phyloP scores from a whole-genome alignment of 169 alveolate genomes.

The Eimeria falciformis region DNA sequence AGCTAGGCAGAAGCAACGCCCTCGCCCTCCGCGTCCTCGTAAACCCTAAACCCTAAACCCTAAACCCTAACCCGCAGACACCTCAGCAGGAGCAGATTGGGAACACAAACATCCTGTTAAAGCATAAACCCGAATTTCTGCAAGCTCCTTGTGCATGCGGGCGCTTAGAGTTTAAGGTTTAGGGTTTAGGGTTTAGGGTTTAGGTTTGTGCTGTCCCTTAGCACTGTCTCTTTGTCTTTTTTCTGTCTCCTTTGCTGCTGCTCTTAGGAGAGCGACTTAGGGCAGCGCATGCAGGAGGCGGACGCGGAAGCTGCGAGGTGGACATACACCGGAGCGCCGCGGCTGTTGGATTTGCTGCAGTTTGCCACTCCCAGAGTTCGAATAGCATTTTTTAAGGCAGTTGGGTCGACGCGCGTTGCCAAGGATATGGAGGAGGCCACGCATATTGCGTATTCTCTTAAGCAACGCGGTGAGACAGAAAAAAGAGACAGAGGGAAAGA shows the following conservation, averaged over 20 bases:
- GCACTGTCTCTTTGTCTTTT: too few species aligned
- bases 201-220: too few species aligned
- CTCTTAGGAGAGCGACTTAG: slow-evolving; percentile 51
- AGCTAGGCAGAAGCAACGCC: slow-evolving; percentile 46
- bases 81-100: neutral
- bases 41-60: slow-evolving; percentile 42
- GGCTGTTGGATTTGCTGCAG: slow-evolving; percentile 30
- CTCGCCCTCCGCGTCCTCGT: slow-evolving; percentile 61
- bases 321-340: slow-evolving; percentile 7
- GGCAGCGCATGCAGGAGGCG: slow-evolving; percentile 29
- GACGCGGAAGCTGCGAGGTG: slow-evolving; percentile 62
- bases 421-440: neutral
- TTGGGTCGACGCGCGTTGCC: neutral
- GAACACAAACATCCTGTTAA: neutral
- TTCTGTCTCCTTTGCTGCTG: neutral
- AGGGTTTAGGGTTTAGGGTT: neutral
- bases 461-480: slow-evolving; percentile 10
- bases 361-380: slow-evolving; percentile 11
- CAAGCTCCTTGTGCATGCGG: neutral
- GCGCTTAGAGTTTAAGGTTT: neutral
- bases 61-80: neutral
- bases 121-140: neutral
- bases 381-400: slow-evolving; percentile 6
- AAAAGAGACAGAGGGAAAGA: too few species aligned
- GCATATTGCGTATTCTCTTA: neutral